These are phyloP conservation scores for Suhomyces guaymorum DNA, from an alignment of 1,139 yeast genomes.

Conservation along the genomic window DNA sequence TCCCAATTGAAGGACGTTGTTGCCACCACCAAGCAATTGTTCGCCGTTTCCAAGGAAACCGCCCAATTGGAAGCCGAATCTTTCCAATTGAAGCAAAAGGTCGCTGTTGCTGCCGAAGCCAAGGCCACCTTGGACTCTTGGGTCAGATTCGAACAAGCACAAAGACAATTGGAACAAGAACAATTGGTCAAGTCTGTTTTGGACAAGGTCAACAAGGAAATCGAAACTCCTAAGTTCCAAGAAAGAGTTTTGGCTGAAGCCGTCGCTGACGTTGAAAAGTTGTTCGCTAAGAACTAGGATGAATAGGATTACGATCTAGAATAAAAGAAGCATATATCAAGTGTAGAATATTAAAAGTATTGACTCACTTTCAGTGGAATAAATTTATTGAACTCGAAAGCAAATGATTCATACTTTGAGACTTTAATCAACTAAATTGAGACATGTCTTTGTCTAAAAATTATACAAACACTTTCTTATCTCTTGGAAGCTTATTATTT, in stretches of 20 bases:
- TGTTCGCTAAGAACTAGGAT: slow-evolving; percentile 61
- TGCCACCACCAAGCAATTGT: slow-evolving; percentile 84
- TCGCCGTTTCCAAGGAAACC: slow-evolving; percentile 94
- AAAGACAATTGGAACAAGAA: slow-evolving; percentile 94
- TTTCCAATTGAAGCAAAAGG: slow-evolving; percentile 88
- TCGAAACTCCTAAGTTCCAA: slow-evolving; percentile 89
- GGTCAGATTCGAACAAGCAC: slow-evolving; percentile 97
- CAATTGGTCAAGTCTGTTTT: slow-evolving; percentile 86
- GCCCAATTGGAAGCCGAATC: slow-evolving; percentile 93
- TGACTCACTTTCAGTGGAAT: too few relatives aligned
- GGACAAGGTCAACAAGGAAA: slow-evolving; percentile 83
- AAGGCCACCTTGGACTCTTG: slow-evolving; percentile 95
- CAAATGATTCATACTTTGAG: too few relatives aligned
- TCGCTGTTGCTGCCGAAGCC: slow-evolving; percentile 86
- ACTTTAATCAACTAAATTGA: too few relatives aligned
- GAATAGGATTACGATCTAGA: slow-evolving; percentile 9
- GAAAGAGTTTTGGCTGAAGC: slow-evolving; percentile 89
- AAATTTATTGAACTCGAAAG: too few relatives aligned
- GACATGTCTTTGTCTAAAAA: too few relatives aligned
- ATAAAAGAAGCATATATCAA: too few relatives aligned
- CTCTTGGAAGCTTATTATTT: too few relatives aligned
- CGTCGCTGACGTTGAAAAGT: slow-evolving; percentile 85
- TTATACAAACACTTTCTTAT: too few relatives aligned
- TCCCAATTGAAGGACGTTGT: slow-evolving; percentile 90
- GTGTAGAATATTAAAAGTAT: too few relatives aligned